phyloP scores from a whole-genome alignment of 371 early-diverging fungal species.

The Mortierella sp. region DNA sequence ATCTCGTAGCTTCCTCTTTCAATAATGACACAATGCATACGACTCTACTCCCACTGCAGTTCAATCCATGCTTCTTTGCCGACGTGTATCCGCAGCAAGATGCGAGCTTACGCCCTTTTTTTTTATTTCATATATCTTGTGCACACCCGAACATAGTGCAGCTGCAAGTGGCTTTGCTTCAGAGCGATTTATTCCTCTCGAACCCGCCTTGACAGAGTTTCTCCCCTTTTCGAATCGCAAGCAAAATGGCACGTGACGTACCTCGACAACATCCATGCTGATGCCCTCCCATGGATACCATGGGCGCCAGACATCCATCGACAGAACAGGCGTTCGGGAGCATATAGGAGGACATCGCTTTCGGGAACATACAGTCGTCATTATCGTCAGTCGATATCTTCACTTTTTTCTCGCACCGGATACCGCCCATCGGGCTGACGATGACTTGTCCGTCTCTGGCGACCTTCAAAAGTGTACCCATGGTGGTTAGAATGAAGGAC shows the following conservation, averaged over 20 bases:
- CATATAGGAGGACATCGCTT: neutral
- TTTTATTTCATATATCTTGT: neutral
- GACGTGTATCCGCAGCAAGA: neutral
- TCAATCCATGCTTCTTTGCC: neutral
- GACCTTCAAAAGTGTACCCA: neutral
- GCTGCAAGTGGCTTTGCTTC: constrained; percentile 6
- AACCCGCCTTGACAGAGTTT: constrained; percentile 2
- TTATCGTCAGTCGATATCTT: neutral
- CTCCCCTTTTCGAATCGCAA: constrained; percentile 29
- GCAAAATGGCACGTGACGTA: constrained; percentile 51
- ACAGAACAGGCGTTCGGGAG: constrained; percentile 21
- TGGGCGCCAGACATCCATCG: neutral
- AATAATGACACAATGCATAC: neutral
- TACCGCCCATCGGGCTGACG: neutral
- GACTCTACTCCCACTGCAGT: neutral
- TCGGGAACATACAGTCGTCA: neutral
- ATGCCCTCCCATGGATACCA: constrained; percentile 6
- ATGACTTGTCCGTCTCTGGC: neutral
- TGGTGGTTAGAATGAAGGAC: neutral
- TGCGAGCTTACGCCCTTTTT: neutral
- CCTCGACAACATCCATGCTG: constrained; percentile 15
- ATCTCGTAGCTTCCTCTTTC: neutral
- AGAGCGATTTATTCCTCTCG: constrained; percentile 30
- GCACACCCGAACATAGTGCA: neutral
- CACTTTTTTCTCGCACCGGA: neutral